These are phyloP conservation scores for Polygonum aviculare DNA, from an alignment of 148 eudicot species.

Conservation along the genomic window DNA sequence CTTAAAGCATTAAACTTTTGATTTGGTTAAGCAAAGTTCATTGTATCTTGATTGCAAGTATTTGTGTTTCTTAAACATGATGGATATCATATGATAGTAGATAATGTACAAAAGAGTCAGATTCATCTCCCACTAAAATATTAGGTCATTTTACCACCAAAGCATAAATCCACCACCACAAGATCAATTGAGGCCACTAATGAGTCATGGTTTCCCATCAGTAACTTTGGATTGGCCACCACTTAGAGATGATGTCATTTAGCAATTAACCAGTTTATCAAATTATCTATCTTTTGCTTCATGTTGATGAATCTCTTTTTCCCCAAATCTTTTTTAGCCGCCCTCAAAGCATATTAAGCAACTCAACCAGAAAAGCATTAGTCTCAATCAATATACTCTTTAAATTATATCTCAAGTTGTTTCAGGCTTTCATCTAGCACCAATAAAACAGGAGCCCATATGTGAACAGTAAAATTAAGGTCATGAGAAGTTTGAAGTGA, in stretches of 20 bases:
- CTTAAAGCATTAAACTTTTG: neutral
- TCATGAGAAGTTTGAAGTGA: neutral
- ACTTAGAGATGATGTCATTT: neutral
- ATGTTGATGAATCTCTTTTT: neutral
- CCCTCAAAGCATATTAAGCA: neutral
- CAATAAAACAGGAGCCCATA: neutral
- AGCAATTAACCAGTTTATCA: neutral
- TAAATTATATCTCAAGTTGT: neutral
- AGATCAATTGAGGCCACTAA: neutral
- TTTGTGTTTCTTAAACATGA: conserved; percentile 2
- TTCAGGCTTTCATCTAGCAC: neutral
- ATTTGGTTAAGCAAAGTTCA: neutral
- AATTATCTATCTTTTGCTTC: neutral
- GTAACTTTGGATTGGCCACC: neutral
- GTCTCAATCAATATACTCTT: neutral
- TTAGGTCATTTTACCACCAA: neutral
- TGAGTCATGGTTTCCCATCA: conserved; percentile 7
- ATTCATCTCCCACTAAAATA: neutral
- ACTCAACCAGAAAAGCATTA: neutral
- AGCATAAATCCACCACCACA: neutral
- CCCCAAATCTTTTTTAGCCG: neutral
- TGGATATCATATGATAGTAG: neutral
- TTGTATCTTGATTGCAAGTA: conserved; percentile 1
- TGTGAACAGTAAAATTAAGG: neutral
- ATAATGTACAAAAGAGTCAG: neutral